Base-by-base conservation (phyloP, 2,329 filamentous ascomycete genomes). In the Arthrobotrys sinensis region DNA sequence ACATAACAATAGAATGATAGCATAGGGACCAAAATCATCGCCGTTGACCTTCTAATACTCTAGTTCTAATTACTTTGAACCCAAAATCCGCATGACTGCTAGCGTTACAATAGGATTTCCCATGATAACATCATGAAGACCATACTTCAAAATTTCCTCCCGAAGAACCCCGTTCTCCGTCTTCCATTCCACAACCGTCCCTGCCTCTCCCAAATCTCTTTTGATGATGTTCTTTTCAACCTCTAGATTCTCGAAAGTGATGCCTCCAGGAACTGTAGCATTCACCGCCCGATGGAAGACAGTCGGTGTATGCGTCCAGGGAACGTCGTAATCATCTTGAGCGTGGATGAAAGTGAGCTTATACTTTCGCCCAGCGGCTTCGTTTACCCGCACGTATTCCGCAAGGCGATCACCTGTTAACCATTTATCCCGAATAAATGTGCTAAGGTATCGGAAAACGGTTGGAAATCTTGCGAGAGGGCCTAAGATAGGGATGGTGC, bases 121-220 rank as follows among this genome's bases (percentile, higher is more conserved):
- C 88, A 90, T 90, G 60, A 89, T 86, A 38, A 86, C 84, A 82
- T 90, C 89, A 69, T 90, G 88, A 14, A 89, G 81, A 0, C 88
- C 88, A 80, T 87, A 86, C 82, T 88, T 88, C 4, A 88, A 73
- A 5, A 90, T 87, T 63, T 89, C 85, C 80, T 89, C 86, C 65
- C 86, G 83, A n/a, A 90, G 84, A 0, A 87, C 68, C 0, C 88
- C 89, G 36, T 84, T 84, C 8, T 82, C 76, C 0, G 86, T 87
- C 53, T 80, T 82, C 84, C 86, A 86, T 64, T 88, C 86, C 57
- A 88, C 84, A 8, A 85, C 83, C 80, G 86, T 88, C 0, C 88
- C 88, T 1, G 86, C 88, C 52, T 85, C 83, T 1, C 87, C 88
- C 4, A 87, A 81, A 28, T 85, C 83, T 2, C 80, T 81, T 80